phyloP scores from a whole-genome alignment of 768 basidiomycete species.

The Lanmaoa pseudosensibilis region DNA sequence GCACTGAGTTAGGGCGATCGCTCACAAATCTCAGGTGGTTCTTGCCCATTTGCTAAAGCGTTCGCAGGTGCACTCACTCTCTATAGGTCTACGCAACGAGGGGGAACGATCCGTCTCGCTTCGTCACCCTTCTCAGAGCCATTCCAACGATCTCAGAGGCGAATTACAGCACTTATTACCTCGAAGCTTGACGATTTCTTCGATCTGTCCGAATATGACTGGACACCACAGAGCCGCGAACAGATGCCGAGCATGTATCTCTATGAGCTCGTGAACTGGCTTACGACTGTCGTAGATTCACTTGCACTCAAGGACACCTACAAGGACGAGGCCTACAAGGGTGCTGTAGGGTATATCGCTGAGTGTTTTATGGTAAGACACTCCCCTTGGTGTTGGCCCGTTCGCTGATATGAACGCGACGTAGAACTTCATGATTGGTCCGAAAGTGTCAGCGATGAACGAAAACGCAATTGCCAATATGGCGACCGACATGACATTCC shows the following conservation, averaged over 20 bases:
- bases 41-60: background rate
- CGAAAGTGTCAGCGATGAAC: conserved; percentile 76
- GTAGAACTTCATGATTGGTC: conserved; percentile 77
- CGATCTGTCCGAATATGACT: conserved; percentile 92
- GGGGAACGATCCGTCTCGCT: conserved; percentile 75
- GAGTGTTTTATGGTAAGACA: conserved; percentile 79
- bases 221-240: conserved; percentile 74
- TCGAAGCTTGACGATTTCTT: conserved; percentile 96
- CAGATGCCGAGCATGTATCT: conserved; percentile 89
- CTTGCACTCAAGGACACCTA: conserved; percentile 78
- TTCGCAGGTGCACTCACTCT: conserved; percentile 5
- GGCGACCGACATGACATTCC: conserved; percentile 80
- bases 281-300: conserved; percentile 93
- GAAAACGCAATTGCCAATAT: conserved; percentile 89
- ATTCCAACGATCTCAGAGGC: conserved; percentile 64
- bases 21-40: conserved; percentile 77
- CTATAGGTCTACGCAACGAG: conserved; percentile 77
- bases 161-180: conserved; percentile 80
- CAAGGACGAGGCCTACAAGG: conserved; percentile 88
- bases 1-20: conserved; percentile 79
- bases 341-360: conserved; percentile 85
- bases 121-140: conserved; percentile 66
- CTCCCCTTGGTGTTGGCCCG: background rate
- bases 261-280: conserved; percentile 93
- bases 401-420: conserved; percentile 5